phyloP scores from a whole-genome alignment of 2,329 filamentous ascomycete species.

The Fusarium sp. region DNA sequence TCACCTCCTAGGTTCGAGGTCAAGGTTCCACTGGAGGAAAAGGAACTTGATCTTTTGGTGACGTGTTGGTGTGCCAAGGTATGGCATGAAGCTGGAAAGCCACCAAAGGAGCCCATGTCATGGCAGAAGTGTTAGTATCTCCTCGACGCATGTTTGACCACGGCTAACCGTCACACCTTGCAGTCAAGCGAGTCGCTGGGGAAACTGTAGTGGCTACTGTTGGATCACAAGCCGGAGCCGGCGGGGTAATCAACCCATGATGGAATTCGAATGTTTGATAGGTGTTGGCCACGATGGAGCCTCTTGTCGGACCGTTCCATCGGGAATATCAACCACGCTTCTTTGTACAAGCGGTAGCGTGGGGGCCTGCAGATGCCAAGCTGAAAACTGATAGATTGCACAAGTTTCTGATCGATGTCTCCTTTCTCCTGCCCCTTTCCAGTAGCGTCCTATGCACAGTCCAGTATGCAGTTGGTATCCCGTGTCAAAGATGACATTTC shows the following conservation, averaged over 20 bases:
- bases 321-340: neutral
- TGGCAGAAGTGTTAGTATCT: neutral
- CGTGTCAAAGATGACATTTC: neutral
- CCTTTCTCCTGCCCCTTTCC: neutral
- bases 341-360: neutral
- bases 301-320: neutral
- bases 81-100: conserved; percentile 38
- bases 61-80: conserved; percentile 43
- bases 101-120: conserved; percentile 28
- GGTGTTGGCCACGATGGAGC: neutral
- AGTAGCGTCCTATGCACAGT: neutral
- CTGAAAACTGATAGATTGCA: neutral
- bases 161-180: neutral
- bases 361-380: neutral
- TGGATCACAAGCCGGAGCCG: neutral
- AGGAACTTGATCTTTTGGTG: conserved; percentile 42
- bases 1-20: neutral
- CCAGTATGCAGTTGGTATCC: neutral
- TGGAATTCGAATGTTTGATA: neutral
- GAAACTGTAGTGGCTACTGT: neutral
- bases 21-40: conserved; percentile 31
- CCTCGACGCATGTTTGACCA: neutral
- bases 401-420: neutral
- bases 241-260: neutral
- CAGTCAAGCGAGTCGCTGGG: neutral